Conservation (phyloP, 2,329 filamentous ascomycete species). For the Knufia petricola region DNA sequence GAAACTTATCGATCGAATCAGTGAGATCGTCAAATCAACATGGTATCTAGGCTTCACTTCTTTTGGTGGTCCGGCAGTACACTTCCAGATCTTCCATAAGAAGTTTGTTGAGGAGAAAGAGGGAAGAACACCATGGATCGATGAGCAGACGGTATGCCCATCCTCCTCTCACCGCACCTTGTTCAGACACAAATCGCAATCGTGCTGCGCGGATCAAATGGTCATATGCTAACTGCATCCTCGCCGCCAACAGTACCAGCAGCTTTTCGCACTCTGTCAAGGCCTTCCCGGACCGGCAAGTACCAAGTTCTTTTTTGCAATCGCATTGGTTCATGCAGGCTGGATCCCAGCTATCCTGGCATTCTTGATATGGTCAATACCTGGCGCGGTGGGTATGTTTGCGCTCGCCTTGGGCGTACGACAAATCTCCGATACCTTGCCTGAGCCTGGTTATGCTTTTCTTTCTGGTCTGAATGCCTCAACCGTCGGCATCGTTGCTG, state of each 20-base stretch:
- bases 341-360: conserved; percentile 48
- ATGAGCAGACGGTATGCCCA: conserved; percentile 54
- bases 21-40: conserved; percentile 31
- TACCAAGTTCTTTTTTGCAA: conserved; percentile 63
- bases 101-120: conserved; percentile 46
- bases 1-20: conserved; percentile 24
- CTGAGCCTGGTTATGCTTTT: conserved; percentile 55
- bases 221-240: too few species aligned
- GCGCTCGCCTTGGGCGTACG: conserved; percentile 56
- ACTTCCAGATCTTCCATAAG: conserved; percentile 58
- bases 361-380: conserved; percentile 60
- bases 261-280: conserved; percentile 62
- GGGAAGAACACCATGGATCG: conserved; percentile 51
- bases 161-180: background rate
- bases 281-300: conserved; percentile 58
- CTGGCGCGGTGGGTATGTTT: conserved; percentile 62
- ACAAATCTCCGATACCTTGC: conserved; percentile 50
- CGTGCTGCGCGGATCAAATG: too few species aligned
- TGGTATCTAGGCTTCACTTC: conserved; percentile 57
- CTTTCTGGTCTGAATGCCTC: conserved; percentile 63
- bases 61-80: conserved; percentile 59
- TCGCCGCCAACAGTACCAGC: conserved; percentile 46
- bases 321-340: conserved; percentile 56
- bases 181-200: too few species aligned
- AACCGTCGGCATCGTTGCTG: conserved; percentile 61